Percentiles rank a stretch among this genome's conserved stretches.
These are phyloP conservation scores for Neonothopanus nambi DNA, from an alignment of 1,284 basidiomycete species.

Conservation along the genomic window DNA sequence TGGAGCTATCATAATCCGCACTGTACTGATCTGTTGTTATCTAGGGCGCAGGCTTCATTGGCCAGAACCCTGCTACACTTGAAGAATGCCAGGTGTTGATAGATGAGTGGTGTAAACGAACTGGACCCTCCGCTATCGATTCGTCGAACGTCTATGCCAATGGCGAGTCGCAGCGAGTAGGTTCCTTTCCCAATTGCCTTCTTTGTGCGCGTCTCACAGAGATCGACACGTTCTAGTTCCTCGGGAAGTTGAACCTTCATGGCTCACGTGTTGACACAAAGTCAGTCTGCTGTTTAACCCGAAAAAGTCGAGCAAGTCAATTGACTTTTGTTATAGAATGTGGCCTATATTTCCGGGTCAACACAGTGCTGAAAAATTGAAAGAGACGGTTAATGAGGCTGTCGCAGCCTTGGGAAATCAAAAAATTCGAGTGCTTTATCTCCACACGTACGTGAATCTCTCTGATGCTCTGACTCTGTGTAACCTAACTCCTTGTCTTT, in stretches of 20 bases:
- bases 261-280: slow-evolving; percentile 4
- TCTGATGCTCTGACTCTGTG: too few species aligned
- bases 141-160: slow-evolving; percentile 15
- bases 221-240: background rate
- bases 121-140: slow-evolving; percentile 9
- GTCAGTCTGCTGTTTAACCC: background rate
- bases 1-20: too few species aligned
- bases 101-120: background rate
- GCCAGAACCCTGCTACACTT: background rate
- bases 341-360: slow-evolving; percentile 36
- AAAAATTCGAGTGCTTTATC: slow-evolving; percentile 33
- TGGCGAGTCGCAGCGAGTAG: slow-evolving; percentile 14
- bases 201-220: background rate
- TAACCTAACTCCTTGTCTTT: too few species aligned
- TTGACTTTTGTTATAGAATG: slow-evolving; percentile 23
- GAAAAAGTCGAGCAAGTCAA: background rate
- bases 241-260: slow-evolving; percentile 3
- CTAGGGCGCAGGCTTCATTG: background rate
- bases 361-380: slow-evolving; percentile 32
- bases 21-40: background rate
- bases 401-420: slow-evolving; percentile 28
- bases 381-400: slow-evolving; percentile 33
- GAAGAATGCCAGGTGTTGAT: background rate
- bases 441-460: background rate
- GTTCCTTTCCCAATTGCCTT: background rate